These are phyloP conservation scores for Candida chauliodis DNA, from an alignment of 805 yeast species.

Conservation along the genomic window DNA sequence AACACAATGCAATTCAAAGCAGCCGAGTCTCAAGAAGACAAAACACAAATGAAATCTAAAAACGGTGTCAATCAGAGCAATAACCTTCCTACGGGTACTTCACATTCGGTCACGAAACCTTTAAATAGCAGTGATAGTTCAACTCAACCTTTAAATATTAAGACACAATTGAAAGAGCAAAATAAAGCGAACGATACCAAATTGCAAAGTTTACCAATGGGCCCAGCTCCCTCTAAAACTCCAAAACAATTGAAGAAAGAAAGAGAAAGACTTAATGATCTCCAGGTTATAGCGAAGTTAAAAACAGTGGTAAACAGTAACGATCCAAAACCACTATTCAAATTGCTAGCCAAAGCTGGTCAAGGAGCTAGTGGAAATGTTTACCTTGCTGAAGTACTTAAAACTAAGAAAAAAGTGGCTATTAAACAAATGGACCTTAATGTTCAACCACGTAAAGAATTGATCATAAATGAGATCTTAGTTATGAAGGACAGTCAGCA, in stretches of 20 bases:
- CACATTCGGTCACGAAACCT: slow-evolving; percentile 14
- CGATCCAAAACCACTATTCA: slow-evolving; percentile 83
- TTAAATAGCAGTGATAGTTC: slow-evolving; percentile 9
- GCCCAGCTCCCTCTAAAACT: slow-evolving; percentile 22
- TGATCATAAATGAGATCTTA: slow-evolving; percentile 90
- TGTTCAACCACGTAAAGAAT: slow-evolving; percentile 89
- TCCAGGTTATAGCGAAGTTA: slow-evolving; percentile 78
- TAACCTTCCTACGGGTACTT: slow-evolving; percentile 8
- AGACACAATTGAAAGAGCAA: slow-evolving; percentile 10
- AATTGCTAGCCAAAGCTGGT: slow-evolving; percentile 81
- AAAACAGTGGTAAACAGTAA: slow-evolving; percentile 75
- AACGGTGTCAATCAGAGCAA: background rate
- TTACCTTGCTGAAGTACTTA: slow-evolving; percentile 70
- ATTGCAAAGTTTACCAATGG: slow-evolving; percentile 4
- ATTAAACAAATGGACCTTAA: slow-evolving; percentile 93
- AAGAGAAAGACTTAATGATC: slow-evolving; percentile 63
- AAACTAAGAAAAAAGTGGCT: slow-evolving; percentile 72
- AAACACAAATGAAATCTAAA: slow-evolving; percentile 10
- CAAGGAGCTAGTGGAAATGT: slow-evolving; percentile 99
- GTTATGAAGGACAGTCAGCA: slow-evolving; percentile 97
- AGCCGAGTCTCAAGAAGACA: too few relatives aligned
- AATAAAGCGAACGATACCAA: background rate
- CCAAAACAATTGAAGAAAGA: slow-evolving; percentile 40
- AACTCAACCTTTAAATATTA: slow-evolving; percentile 25
- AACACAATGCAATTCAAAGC: slow-evolving; percentile 7